These are phyloP conservation scores for Serendipita sp. DNA, from an alignment of 768 basidiomycete species.

Conservation along the genomic window DNA sequence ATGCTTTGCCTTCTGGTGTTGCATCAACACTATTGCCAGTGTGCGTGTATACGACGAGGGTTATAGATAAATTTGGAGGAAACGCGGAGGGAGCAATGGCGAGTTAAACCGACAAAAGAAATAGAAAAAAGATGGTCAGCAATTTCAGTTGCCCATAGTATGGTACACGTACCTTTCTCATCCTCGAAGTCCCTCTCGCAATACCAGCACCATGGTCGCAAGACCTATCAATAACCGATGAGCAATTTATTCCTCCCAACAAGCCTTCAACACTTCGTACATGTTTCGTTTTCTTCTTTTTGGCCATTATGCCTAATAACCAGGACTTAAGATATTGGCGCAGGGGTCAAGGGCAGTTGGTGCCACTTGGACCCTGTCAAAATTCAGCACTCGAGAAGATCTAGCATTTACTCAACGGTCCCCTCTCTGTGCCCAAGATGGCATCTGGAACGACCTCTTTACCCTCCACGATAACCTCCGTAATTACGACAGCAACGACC, in stretches of 20 bases:
- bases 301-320: slow-evolving; percentile 24
- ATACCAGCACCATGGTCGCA: slow-evolving; percentile 97
- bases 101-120: background rate
- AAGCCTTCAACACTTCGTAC: slow-evolving; percentile 14
- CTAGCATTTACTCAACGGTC: background rate
- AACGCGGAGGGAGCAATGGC: background rate
- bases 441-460: background rate
- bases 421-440: background rate
- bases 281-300: slow-evolving; percentile 38
- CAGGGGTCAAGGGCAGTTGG: background rate
- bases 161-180: slow-evolving; percentile 64
- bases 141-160: background rate
- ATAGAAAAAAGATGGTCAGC: background rate
- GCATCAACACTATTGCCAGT: slow-evolving; percentile 64
- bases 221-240: slow-evolving; percentile 31
- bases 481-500: background rate
- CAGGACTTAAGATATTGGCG: background rate
- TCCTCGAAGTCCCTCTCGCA: slow-evolving; percentile 99
- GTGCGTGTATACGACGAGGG: background rate
- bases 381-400: background rate
- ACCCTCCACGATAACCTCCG: background rate
- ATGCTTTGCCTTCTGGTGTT: slow-evolving; percentile 98
- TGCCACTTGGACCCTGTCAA: background rate
- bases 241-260: background rate
- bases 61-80: background rate